Base-by-base conservation (phyloP, 768 basidiomycete species). In the Lactarius sp. region DNA sequence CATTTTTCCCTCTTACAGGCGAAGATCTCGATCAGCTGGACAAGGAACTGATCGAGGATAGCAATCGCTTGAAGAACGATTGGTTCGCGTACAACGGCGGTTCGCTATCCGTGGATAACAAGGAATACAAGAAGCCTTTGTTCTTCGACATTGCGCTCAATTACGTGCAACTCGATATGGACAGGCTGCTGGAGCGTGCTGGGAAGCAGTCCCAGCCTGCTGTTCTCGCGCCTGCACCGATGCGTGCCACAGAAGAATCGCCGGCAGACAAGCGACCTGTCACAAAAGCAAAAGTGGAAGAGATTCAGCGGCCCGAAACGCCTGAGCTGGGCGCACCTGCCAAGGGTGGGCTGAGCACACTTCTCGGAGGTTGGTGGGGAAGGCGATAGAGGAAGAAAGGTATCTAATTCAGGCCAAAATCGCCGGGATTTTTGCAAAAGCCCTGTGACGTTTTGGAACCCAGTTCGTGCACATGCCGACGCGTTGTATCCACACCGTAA, bases 71-170 rank as follows among this genome's bases (percentile, higher is more conserved):
- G 74, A 91, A 91, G 71, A 83, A 81, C 41, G 86, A 86, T 51
- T 94, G 92, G 92, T 89, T 90, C 69, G 79, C 84, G 1, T 81
- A 80, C 71, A 91, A 91, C 69, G 90, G 91, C 3, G 91, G 91
- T 3, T 76, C 79, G 37, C 60, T 67, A 6, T 69, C 76, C 39
- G 70, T 59, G 0, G 78, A 81, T 53, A 71, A 77, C 54, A 79
- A 80, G 69, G 73, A 78, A 44, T 78, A 86, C 70, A 86, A 87
- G 77, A 96, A 96, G 71, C 92, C 92, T 16, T 70, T 93, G 46
- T 97, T 98, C 78, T 97, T 95, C 75, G 92, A 97, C 72, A 89
- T 93, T 65, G 94, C 93, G 18, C 84, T 94, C 70, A 97, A 96
- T 75, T 97, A 96, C 71, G 86, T 92, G 59, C 85, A 90, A 66